Conservation (phyloP, 164 flowering plant species). For the Vitis cinerea region DNA sequence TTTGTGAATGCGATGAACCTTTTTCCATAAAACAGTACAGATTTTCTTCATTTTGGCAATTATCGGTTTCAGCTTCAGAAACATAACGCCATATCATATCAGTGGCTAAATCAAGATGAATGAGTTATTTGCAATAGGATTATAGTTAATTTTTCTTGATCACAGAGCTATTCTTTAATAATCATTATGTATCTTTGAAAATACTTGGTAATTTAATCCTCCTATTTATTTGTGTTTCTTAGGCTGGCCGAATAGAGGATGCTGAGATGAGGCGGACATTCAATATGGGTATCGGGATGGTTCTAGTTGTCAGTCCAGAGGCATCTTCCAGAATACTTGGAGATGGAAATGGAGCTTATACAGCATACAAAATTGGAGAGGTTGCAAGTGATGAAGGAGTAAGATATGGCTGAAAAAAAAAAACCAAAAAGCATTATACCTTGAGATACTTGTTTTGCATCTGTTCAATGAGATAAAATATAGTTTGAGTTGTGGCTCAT, state of each 20-base stretch:
- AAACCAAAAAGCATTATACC: too few relatives aligned
- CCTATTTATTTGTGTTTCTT: not conserved
- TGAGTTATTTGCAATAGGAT: too few relatives aligned
- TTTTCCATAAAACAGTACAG: not conserved
- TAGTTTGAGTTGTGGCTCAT: too few relatives aligned
- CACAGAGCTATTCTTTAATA: too few relatives aligned
- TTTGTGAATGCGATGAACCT: too few relatives aligned
- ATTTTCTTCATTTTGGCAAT: too few relatives aligned
- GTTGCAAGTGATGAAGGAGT: conserved; percentile 61
- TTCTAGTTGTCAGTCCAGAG: conserved; percentile 65
- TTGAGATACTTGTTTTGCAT: too few relatives aligned
- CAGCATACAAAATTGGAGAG: conserved; percentile 56
- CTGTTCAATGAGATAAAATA: too few relatives aligned
- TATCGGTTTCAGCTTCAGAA: too few relatives aligned
- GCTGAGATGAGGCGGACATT: conserved; percentile 85
- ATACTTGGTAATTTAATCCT: not conserved
- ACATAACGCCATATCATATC: too few relatives aligned
- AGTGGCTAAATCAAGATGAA: too few relatives aligned
- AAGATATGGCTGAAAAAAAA: not conserved
- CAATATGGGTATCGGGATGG: conserved; percentile 96
- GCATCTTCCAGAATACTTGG: conserved; percentile 57
- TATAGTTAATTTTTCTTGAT: too few relatives aligned
- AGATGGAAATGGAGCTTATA: conserved; percentile 21
- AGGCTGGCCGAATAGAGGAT: conserved; percentile 82
- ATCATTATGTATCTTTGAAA: not conserved